Evolutionary conservation across 1,284 basidiomycete species (phyloP), one percentile per base, ranked within the genome.

Genomic region (Coniferiporia sulphurascens): DNA sequence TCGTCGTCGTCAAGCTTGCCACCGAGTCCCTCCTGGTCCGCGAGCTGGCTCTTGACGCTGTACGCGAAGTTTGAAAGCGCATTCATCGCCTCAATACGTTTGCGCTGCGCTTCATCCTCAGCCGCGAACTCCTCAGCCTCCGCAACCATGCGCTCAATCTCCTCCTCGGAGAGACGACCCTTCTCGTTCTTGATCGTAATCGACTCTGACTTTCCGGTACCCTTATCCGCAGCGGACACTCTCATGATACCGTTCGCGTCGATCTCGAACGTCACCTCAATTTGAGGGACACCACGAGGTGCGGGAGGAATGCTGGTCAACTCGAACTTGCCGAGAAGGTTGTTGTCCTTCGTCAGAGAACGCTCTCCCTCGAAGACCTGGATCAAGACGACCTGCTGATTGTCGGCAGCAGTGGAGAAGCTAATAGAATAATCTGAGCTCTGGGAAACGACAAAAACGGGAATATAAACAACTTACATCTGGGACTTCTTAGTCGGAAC

Each of bases 401-500:
- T 96, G 74, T 96, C 93, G 62, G 92, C 91, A 51, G 92, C 93
- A 53, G 93, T 99, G 19, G 94, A 97, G 87, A 98, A 98, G 78
- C 84, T 86, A 22, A 4, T 35, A 35, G 43, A 21, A 2, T 10
- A 36, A 5, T 12, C 9, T n/a, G 32, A 19, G 10, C 41, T 10
- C 53, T 1, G 19, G 15, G 10, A 48, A 1, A 7, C 46, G 41
- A 22, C n/a, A n/a, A 5, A 44, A 22, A 55, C 50, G 53, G 44
- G 17, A 41, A 46, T 45, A n/a, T 9, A 52, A 27, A 9, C 38
- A 1, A 75, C 80, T 2, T 65, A 86, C 85, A 96, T 96, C 78
- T 98, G 93, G 62, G 87, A 88, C 83, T 99, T 98, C 83, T 93
- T 93, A 72, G 96, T 98, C 60, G 95, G 95, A 67, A 99, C 93